These are phyloP conservation scores for Galerina marginata DNA, from an alignment of 768 basidiomycete species.

Conservation along the genomic window DNA sequence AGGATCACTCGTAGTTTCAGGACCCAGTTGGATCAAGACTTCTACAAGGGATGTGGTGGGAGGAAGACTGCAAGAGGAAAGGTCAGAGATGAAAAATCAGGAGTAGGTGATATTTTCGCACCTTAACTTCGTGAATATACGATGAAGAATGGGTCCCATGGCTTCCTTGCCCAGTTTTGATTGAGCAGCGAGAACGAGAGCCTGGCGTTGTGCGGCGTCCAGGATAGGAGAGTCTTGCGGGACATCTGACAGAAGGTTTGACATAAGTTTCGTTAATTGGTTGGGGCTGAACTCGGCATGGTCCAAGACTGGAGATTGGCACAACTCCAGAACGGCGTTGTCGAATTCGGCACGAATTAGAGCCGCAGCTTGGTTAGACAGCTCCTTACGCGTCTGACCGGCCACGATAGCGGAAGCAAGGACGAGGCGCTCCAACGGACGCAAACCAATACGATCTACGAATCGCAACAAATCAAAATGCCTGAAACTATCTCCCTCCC, in stretches of 20 bases:
- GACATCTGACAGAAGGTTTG: slow-evolving; percentile 77
- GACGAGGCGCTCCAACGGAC: slow-evolving; percentile 80
- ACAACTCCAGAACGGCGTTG: slow-evolving; percentile 74
- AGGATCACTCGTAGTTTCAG: slow-evolving; percentile 77
- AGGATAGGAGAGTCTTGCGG: slow-evolving; percentile 73
- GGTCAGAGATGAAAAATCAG: slow-evolving; percentile 12
- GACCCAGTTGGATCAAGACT: slow-evolving; percentile 75
- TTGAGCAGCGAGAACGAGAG: slow-evolving; percentile 75
- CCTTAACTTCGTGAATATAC: slow-evolving; percentile 78
- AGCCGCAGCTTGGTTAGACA: slow-evolving; percentile 64
- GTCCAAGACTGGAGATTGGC: slow-evolving; percentile 83
- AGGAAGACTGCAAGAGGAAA: slow-evolving; percentile 54
- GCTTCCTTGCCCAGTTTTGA: slow-evolving; percentile 83
- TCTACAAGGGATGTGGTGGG: slow-evolving; percentile 75
- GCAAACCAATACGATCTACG: slow-evolving; percentile 79
- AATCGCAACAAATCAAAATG: slow-evolving; percentile 86
- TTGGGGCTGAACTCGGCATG: slow-evolving; percentile 76
- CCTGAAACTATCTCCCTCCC: slow-evolving; percentile 83
- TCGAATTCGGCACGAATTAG: slow-evolving; percentile 83
- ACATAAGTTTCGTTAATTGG: slow-evolving; percentile 80
- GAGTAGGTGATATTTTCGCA: slow-evolving; percentile 31
- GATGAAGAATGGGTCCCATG: slow-evolving; percentile 73
- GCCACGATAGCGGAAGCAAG: slow-evolving; percentile 77
- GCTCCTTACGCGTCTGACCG: slow-evolving; percentile 59
- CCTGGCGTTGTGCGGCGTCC: slow-evolving; percentile 75